Evolutionary conservation across 257 asterid genomes (phyloP).

Genomic region (Solanum paucissectum): DNA sequence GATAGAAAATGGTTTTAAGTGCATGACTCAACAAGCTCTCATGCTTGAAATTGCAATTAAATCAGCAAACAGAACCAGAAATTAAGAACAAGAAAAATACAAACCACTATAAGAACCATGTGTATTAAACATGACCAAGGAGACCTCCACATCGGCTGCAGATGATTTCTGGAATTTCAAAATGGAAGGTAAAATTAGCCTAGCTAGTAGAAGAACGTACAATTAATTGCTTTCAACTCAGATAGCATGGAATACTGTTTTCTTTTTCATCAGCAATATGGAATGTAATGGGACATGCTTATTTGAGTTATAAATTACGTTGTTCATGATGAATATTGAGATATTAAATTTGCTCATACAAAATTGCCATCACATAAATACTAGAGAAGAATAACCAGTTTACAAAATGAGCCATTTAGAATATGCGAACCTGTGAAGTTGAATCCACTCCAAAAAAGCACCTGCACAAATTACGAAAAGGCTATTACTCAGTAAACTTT

Average conservation of each 20-base stretch:
- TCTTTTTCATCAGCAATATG: not conserved
- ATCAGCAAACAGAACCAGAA: not conserved
- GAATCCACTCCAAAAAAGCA: constrained; percentile 58
- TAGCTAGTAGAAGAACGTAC: not conserved
- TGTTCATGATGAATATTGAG: not conserved
- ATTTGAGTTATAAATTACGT: not conserved
- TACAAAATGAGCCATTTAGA: not conserved
- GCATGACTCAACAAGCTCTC: not conserved
- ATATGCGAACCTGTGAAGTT: constrained; percentile 46
- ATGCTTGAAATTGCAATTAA: not conserved
- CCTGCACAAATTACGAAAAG: constrained; percentile 23
- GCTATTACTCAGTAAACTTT: not conserved
- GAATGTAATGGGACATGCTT: not conserved
- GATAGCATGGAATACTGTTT: not conserved
- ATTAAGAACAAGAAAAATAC: constrained; percentile 8
- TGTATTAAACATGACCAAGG: constrained; percentile 62
- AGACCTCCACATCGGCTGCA: constrained; percentile 35
- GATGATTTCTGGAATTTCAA: constrained; percentile 48
- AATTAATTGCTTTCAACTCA: not conserved
- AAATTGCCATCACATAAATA: not conserved
- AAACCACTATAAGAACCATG: constrained; percentile 69
- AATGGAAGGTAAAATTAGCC: not conserved
- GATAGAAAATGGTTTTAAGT: not conserved
- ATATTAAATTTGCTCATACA: not conserved
- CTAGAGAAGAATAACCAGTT: not conserved